Conservation (phyloP, 2,329 filamentous ascomycete species). For the Paracamarosporium sp. region DNA sequence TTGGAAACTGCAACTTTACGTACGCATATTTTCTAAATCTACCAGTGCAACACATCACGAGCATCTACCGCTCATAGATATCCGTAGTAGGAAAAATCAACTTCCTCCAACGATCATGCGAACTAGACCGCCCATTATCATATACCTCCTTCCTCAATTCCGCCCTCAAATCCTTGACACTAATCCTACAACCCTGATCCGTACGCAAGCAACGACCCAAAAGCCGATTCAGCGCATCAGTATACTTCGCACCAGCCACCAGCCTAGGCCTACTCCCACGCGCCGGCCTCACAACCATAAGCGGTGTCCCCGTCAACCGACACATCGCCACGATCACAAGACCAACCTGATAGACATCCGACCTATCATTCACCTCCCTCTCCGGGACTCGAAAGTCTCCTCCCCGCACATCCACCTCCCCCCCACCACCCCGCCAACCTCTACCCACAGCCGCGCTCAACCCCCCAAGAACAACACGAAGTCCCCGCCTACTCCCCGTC, state of each 20-base stretch:
- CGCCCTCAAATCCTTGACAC: background rate
- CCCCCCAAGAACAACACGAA: background rate
- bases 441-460: background rate
- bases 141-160: background rate
- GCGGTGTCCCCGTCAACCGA: background rate
- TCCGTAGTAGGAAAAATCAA: background rate
- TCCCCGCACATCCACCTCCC: background rate
- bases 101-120: background rate
- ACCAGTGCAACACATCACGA: too few species aligned
- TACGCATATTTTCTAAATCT: too few species aligned
- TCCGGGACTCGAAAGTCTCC: background rate
- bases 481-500: background rate
- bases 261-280: background rate
- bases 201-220: background rate
- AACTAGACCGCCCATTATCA: background rate
- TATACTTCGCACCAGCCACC: background rate
- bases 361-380: background rate
- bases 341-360: background rate
- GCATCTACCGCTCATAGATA: background rate
- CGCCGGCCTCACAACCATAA: background rate
- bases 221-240: background rate
- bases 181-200: background rate
- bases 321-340: background rate
- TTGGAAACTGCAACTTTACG: too few species aligned
- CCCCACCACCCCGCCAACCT: slow-evolving; percentile 3